A percentile compares a stretch with the other conserved stretches of the same genome.
Evolutionary conservation across 106 monocot genomes (phyloP).

Genomic region (Agapanthus africanus): DNA sequence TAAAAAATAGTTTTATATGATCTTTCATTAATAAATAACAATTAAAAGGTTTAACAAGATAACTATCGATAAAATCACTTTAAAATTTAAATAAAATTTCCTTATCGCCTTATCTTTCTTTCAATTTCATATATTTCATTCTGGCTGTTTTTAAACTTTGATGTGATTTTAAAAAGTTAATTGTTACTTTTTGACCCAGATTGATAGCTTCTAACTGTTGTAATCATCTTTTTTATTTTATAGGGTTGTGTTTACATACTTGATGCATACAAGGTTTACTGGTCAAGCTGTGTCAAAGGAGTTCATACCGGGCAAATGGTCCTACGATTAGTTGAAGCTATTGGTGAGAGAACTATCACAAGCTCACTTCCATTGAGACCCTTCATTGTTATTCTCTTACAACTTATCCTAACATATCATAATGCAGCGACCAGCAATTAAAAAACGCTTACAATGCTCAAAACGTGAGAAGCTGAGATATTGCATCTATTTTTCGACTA

Average conservation of each 20-base stretch:
- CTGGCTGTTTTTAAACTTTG: not conserved
- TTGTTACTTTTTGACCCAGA: not conserved
- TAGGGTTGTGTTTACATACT: conserved; percentile 89
- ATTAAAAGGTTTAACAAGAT: too few species aligned
- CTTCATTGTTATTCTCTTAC: too few species aligned
- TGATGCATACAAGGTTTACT: conserved; percentile 93
- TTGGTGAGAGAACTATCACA: too few species aligned
- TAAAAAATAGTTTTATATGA: too few species aligned
- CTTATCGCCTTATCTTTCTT: not conserved
- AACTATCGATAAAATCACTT: too few species aligned
- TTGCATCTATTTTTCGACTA: too few species aligned
- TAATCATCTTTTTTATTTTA: not conserved
- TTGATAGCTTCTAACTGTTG: not conserved
- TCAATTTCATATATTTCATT: not conserved
- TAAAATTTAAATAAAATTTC: not conserved
- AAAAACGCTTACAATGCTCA: too few species aligned
- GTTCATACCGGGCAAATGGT: conserved; percentile 95
- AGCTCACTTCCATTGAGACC: too few species aligned
- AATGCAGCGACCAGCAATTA: too few species aligned
- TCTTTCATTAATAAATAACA: too few species aligned
- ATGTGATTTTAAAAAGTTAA: not conserved
- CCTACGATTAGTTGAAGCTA: conserved; percentile 88
- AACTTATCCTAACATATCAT: too few species aligned
- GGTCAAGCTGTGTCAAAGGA: conserved; percentile 69
- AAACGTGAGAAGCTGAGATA: too few species aligned